Percentiles rank a stretch among this genome's conserved stretches.
phyloP scores from a whole-genome alignment of 225 moss, liverwort and hornwort genomes.

The Bryoerythrophyllum caledonicum region DNA sequence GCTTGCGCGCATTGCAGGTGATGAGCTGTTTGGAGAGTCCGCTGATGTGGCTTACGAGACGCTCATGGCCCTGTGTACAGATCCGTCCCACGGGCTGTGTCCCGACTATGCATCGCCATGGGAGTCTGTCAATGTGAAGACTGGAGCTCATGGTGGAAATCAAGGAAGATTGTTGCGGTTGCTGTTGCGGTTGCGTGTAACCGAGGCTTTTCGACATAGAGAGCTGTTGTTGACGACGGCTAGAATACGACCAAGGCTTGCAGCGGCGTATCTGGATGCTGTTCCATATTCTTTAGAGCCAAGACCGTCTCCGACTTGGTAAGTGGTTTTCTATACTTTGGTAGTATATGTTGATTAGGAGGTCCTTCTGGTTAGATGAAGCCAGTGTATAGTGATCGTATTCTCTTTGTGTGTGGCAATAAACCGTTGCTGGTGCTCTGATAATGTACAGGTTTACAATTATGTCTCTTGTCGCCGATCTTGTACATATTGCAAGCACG shows the following conservation, averaged over 20 bases:
- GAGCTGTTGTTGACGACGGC: constrained; percentile 74
- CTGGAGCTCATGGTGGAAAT: constrained; percentile 77
- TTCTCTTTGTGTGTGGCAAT: not conserved
- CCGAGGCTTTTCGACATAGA: constrained; percentile 73
- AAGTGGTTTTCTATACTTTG: constrained; percentile 35
- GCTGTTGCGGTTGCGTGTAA: constrained; percentile 76
- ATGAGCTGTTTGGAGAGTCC: constrained; percentile 61
- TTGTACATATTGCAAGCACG: constrained; percentile 68
- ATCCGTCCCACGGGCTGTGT: constrained; percentile 93
- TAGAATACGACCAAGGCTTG: constrained; percentile 73
- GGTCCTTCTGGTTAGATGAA: not conserved
- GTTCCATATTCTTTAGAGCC: constrained; percentile 92
- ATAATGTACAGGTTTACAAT: constrained; percentile 77
- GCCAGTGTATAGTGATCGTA: not conserved
- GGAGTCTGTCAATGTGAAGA: constrained; percentile 44
- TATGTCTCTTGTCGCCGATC: constrained; percentile 74
- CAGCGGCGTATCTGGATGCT: constrained; percentile 84
- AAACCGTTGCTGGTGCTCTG: constrained; percentile 30
- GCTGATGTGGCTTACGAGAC: constrained; percentile 75
- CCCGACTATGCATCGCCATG: constrained; percentile 63
- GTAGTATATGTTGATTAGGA: constrained; percentile 6
- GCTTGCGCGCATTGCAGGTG: constrained; percentile 81
- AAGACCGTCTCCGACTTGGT: constrained; percentile 91
- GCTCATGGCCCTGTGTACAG: constrained; percentile 85
- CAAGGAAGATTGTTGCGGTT: constrained; percentile 84